Evolutionary conservation across 1,284 basidiomycete genomes (phyloP).

Genomic region (Sanghuangporus sanghuang): DNA sequence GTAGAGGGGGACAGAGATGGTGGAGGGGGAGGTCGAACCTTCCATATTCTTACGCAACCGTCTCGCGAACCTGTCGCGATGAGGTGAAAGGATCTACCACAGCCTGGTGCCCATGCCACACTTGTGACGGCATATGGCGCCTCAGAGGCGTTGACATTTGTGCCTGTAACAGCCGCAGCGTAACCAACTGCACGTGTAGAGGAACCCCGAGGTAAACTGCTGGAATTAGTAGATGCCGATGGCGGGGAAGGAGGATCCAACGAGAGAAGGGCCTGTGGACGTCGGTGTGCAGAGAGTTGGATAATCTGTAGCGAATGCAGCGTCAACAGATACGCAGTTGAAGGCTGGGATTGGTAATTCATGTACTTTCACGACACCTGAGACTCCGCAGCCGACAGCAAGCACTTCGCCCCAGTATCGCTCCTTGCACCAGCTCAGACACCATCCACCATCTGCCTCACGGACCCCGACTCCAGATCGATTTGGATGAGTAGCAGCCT

Average conservation of each 20-base stretch:
- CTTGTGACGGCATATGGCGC: constrained; percentile 64
- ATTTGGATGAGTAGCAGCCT: constrained; percentile 36
- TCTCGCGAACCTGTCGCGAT: constrained; percentile 85
- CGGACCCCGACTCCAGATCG: constrained; percentile 56
- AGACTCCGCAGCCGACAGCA: constrained; percentile 69
- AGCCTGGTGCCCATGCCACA: constrained; percentile 87
- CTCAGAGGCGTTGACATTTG: constrained; percentile 16
- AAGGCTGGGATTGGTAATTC: background rate
- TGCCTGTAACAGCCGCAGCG: constrained; percentile 10
- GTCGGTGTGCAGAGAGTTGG: constrained; percentile 33
- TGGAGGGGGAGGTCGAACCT: constrained; percentile 49
- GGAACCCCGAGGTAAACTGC: constrained; percentile 17
- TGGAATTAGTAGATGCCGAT: constrained; percentile 11
- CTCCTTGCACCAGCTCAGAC: constrained; percentile 91
- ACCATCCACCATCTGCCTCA: constrained; percentile 89
- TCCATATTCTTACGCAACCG: constrained; percentile 86
- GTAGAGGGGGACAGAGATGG: background rate
- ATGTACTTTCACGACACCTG: constrained; percentile 69
- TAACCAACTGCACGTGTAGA: constrained; percentile 15
- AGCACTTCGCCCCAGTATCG: constrained; percentile 89
- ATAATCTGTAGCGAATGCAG: constrained; percentile 31
- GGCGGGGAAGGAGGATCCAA: constrained; percentile 22
- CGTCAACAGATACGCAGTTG: background rate
- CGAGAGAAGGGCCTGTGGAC: constrained; percentile 26
- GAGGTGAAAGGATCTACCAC: constrained; percentile 87